Evolutionary conservation across 2,329 filamentous ascomycete genomes (phyloP), one percentile per base, ranked within the genome.

Genomic region (Aspergillus pseudonomiae): DNA sequence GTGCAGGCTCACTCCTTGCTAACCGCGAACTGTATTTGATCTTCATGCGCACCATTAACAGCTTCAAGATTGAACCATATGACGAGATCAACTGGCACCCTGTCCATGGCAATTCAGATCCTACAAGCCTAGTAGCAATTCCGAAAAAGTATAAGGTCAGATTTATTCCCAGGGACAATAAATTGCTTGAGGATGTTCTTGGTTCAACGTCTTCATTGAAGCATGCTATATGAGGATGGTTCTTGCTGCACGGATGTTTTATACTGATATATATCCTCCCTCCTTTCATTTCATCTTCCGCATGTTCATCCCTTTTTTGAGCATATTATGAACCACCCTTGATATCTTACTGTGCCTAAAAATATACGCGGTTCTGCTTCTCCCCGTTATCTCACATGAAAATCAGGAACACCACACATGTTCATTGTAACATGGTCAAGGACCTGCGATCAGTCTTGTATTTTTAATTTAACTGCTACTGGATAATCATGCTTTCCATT

Each of bases 1-100:
- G 88, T 65, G 87, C 88, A 0, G 88, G 87, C 43, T 87, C 83
- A 1, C 71, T 88, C 45, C 79, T 90, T 2, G 87, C 88, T 12
- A 89, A 90, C 69, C 80, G 88, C 2, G 88, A 90, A 71, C 78
- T 90, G 21, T 90, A 91, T 64, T 79, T 89, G 11, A 80, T 88
- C 12, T 90, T 88, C 70, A 82, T 89, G 76, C 82, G 88, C 34
- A 83, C 87, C 66, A 75, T 90, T 30, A 87, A 84, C 73, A 85
- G 85, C 68, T 89, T 90, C 74, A 83, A 84, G 64, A 83, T 90
- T 61, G 77, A 85, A 59, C 83, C 83, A 64, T 76, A 81, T 58
- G 84, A 84, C 46, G 78, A 83, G 7, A 81, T 86, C 0, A 86
- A 89, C 59, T 84, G 82, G 32, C 83, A 90, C 72, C 88, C 88